Base-by-base conservation (phyloP, 2,329 filamentous ascomycete genomes). In the Fusarium piperis region DNA sequence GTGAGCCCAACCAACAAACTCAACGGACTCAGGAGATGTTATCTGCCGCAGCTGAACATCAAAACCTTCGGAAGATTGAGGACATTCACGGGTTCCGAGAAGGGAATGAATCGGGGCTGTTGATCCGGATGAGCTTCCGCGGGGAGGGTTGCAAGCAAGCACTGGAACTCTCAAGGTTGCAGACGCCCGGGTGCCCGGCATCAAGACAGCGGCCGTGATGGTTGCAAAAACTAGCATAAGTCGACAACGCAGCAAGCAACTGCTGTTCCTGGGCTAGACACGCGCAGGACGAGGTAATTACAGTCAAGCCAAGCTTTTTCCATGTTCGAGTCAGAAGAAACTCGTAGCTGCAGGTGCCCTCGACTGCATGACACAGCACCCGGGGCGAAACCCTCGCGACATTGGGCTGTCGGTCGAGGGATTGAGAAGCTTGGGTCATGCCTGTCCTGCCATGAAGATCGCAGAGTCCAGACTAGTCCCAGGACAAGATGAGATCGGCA, bases 391-490 rank as follows among this genome's bases (percentile, higher is more conserved):
- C 12, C 61, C 61, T 68, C 58, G 44, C 69, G 41, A 57, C 58
- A 53, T 68, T 60, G 26, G 51, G 62, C 28, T 20, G 26, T 52
- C 46, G 39, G 62, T 67, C 38, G 63, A 52, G 52, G 58, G 28
- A 44, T 59, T 44, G 26, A 10, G 56, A 32, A 41, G 38, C 56
- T 52, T 39, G 58, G 41, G n/a, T 51, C 57, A 69, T 70, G 59
- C 55, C 44, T 48, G 44, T 48, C 23, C 56, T 32, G 33, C 55
- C 20, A 58, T 72, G 70, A 70, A 64, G 70, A 72, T 72, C 70
- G 55, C 38, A 44, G 10, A 64, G 70, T 72, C 70, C 72, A 72
- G 70, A 72, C 56, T 60, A 59, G 59, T 38, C 57, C 46, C 33
- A 32, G 16, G 23, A 65, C 48, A 28, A 46, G 61, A 62, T 55